Base-by-base conservation (phyloP, 352 stramenopile genomes). In the Phytophthora pinifolia region DNA sequence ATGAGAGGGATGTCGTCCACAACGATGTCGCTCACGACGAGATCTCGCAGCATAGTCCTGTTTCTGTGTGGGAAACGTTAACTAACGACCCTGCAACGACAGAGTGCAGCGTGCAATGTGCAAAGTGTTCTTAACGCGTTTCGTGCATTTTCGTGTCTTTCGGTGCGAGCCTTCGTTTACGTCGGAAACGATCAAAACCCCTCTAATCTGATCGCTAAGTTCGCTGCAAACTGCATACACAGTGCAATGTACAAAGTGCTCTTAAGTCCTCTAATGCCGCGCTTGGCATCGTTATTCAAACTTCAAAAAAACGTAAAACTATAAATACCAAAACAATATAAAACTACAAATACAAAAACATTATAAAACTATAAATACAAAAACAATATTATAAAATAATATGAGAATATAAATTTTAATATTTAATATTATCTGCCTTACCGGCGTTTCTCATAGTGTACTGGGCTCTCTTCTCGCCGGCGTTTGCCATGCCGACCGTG, bases 401-500 rank as follows among this genome's bases (percentile, higher is more conserved):
- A n/a, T n/a, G n/a, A n/a, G n/a, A n/a, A n/a, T n/a, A n/a, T n/a
- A n/a, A n/a, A n/a, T n/a, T n/a, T n/a, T n/a, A n/a, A n/a, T n/a
- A n/a, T n/a, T n/a, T n/a, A n/a, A n/a, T n/a, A n/a, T n/a, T n/a
- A n/a, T n/a, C n/a, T n/a, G n/a, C n/a, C n/a, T n/a, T n/a, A n/a
- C n/a, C 44, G 45, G 36, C 37, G 14, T 13, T 15, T 8, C 10
- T 53, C 17, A 49, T 46, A 37, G 9, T 30, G 38, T n/a, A 29
- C 9, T 8, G n/a, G 20, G 30, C 27, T 31, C n/a, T 55, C 49
- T 29, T 54, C 44, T 37, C 45, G 44, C 39, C 13, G 35, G 10
- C 58, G 58, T 32, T 62, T 62, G 41, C 6, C 15, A 4, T 34
- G 52, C 17, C 38, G 32, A 15, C 3, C 27, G 1, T 34, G 15